A percentile compares a stretch with the other conserved stretches of the same genome.
Evolutionary conservation across 345 rosid genomes (phyloP).

Genomic region (Populus nigra): DNA sequence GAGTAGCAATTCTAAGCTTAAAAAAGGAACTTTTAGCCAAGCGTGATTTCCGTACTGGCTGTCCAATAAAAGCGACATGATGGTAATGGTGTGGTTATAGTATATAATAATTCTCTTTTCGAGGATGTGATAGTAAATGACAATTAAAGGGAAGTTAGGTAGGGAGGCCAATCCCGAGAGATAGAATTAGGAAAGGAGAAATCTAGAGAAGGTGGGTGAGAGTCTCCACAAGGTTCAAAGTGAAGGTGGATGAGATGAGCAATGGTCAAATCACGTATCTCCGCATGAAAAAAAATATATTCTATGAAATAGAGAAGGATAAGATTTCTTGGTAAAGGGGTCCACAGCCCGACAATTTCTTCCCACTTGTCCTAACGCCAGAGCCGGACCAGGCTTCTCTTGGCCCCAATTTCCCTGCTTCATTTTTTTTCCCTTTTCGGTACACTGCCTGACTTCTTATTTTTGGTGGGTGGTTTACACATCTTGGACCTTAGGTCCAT

Average conservation of each 20-base stretch:
- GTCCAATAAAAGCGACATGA: background rate
- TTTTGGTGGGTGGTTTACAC: too few species aligned
- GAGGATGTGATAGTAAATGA: background rate
- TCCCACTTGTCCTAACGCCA: constrained; percentile 12
- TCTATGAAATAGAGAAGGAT: background rate
- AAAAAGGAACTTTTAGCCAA: background rate
- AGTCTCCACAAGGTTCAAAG: background rate
- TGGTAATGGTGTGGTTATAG: background rate
- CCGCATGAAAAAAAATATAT: background rate
- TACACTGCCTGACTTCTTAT: too few species aligned
- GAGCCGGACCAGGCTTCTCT: constrained; percentile 13
- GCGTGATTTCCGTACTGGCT: background rate
- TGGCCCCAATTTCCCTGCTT: background rate
- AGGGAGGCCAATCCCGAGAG: background rate
- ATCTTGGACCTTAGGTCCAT: too few species aligned
- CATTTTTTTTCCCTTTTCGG: too few species aligned
- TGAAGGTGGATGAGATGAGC: background rate
- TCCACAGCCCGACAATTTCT: constrained; percentile 14
- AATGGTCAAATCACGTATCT: background rate
- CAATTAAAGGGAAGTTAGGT: background rate
- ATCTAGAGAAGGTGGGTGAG: background rate
- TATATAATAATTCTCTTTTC: background rate
- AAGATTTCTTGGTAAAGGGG: background rate
- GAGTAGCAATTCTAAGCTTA: background rate
- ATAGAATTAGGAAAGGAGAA: background rate